phyloP scores from a whole-genome alignment of 352 stramenopile species.

The Elongisporangium anandrum region DNA sequence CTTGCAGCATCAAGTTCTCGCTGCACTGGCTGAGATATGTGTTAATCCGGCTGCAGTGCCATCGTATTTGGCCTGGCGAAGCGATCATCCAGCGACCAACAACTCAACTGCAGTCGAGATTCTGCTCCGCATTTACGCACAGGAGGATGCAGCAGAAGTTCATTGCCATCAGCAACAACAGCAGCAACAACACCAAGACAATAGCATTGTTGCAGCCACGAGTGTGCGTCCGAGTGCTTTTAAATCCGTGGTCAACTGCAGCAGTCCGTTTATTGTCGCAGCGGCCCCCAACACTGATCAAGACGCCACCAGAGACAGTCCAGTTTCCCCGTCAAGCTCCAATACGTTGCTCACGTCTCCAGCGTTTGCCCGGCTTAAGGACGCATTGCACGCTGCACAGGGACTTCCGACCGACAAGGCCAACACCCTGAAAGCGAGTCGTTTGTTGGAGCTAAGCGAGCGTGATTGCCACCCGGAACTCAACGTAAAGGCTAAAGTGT shows the following conservation, averaged over 20 bases:
- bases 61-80: constrained; percentile 58
- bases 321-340: background rate
- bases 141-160: constrained; percentile 49
- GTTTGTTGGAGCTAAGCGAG: constrained; percentile 27
- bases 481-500: constrained; percentile 71
- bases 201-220: constrained; percentile 14
- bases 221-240: constrained; percentile 43
- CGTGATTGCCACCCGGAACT: constrained; percentile 37
- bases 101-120: constrained; percentile 53
- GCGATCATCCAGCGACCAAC: constrained; percentile 34
- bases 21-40: constrained; percentile 59
- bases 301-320: constrained; percentile 2
- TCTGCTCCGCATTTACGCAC: constrained; percentile 61
- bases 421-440: constrained; percentile 2
- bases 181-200: background rate
- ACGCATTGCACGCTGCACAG: constrained; percentile 58
- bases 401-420: constrained; percentile 12
- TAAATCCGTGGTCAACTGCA: constrained; percentile 43
- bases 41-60: constrained; percentile 68
- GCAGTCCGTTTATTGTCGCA: constrained; percentile 34
- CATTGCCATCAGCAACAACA: constrained; percentile 7
- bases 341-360: constrained; percentile 19
- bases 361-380: constrained; percentile 67
- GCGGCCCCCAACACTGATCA: constrained; percentile 4
- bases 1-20: constrained; percentile 57